Evolutionary conservation across 139 green algal species (phyloP).

Genomic region (Trebouxia sp.): DNA sequence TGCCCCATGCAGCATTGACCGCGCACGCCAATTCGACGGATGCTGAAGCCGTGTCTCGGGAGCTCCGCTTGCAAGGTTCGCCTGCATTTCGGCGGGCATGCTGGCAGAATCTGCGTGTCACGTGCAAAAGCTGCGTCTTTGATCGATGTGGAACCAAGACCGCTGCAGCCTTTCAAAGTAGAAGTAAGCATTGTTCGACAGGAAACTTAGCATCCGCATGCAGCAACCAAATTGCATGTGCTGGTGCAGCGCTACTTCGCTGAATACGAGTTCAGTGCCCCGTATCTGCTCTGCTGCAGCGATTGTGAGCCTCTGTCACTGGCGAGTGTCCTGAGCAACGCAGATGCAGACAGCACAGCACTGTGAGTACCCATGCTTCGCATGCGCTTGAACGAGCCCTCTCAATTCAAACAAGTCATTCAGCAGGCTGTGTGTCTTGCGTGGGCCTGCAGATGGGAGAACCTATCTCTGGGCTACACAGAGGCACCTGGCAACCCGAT

Average conservation of each 20-base stretch:
- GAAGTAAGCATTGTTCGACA: background rate
- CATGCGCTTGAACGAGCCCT: too few species aligned
- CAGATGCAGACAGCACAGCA: slow-evolving; percentile 8
- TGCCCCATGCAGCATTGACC: too few species aligned
- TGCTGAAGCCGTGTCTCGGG: too few species aligned
- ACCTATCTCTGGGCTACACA: slow-evolving; percentile 18
- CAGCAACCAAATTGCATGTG: background rate
- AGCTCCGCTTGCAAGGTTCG: too few species aligned
- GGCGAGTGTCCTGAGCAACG: background rate
- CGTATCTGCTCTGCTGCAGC: slow-evolving; percentile 12
- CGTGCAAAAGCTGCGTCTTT: too few species aligned
- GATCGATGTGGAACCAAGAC: too few species aligned
- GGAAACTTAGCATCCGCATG: background rate
- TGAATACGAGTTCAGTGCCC: slow-evolving; percentile 1
- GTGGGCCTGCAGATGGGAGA: slow-evolving; percentile 25
- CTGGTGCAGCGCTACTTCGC: slow-evolving; percentile 25
- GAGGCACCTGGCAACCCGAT: background rate
- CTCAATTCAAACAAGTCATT: background rate
- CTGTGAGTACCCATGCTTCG: background rate
- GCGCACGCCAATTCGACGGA: too few species aligned
- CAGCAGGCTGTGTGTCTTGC: background rate
- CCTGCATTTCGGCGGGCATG: too few species aligned
- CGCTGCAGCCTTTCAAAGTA: background rate
- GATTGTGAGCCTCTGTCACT: slow-evolving; percentile 16
- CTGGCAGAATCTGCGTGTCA: too few species aligned